Evolutionary conservation across 2,329 filamentous ascomycete species (phyloP).

Genomic region (Colletotrichum eleusines): DNA sequence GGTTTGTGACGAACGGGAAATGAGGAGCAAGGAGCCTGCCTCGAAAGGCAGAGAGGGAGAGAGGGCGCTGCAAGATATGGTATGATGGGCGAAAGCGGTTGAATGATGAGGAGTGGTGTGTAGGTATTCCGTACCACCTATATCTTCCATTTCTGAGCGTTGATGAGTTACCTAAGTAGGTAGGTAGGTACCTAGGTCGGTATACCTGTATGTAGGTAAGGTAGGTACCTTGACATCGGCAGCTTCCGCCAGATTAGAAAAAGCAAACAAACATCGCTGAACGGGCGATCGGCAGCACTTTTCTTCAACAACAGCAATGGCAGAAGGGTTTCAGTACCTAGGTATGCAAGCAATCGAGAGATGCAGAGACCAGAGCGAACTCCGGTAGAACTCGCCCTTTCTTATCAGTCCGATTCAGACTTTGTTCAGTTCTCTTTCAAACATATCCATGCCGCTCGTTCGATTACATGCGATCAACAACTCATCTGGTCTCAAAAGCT

Average conservation of each 20-base stretch:
- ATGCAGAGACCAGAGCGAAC: not conserved
- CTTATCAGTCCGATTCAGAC: not conserved
- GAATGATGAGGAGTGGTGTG: not conserved
- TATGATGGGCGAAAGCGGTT: not conserved
- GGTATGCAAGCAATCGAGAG: not conserved
- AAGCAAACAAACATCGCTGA: not conserved
- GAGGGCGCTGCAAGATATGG: not conserved
- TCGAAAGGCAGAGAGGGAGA: not conserved
- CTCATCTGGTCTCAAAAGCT: not conserved
- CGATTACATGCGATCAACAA: not conserved
- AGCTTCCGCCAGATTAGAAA: not conserved
- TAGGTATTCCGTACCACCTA: not conserved
- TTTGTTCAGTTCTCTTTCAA: conserved; percentile 7
- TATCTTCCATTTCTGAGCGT: not conserved
- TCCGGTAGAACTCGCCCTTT: not conserved
- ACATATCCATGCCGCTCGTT: not conserved
- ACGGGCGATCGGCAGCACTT: not conserved
- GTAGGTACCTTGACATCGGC: too few relatives aligned
- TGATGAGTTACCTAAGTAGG: not conserved
- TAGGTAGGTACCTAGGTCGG: too few relatives aligned
- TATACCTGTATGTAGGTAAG: not conserved
- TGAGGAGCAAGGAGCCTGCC: not conserved
- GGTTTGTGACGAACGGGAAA: not conserved
- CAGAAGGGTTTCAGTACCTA: not conserved
- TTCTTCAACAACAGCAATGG: conserved; percentile 21